Evolutionary conservation across 768 basidiomycete species (phyloP).

Genomic region (Trametes cingulata): DNA sequence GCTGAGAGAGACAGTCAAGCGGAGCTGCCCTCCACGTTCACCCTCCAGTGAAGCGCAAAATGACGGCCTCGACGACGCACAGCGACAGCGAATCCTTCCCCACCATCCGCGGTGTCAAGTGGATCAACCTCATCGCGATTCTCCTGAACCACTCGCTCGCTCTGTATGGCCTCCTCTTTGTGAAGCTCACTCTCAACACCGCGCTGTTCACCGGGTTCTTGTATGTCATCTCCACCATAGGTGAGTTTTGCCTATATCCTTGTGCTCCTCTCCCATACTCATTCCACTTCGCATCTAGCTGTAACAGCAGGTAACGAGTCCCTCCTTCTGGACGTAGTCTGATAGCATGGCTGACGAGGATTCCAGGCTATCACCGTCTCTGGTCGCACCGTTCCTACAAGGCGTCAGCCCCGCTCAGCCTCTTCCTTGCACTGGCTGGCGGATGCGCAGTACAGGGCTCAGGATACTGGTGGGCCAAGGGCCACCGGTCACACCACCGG

Average conservation of each 20-base stretch:
- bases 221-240: conserved; percentile 81
- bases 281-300: not conserved
- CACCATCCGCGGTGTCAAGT: conserved; percentile 58
- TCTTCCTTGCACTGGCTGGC: conserved; percentile 80
- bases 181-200: conserved; percentile 70
- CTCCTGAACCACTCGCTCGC: conserved; percentile 73
- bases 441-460: conserved; percentile 95
- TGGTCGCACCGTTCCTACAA: conserved; percentile 98
- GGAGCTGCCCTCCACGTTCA: too few relatives aligned
- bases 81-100: not conserved
- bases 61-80: too few relatives aligned
- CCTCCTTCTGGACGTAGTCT: too few relatives aligned
- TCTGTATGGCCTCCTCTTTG: conserved; percentile 67
- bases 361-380: conserved; percentile 89
- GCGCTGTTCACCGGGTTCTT: conserved; percentile 61
- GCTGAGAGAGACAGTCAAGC: too few relatives aligned
- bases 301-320: not conserved
- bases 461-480: conserved; percentile 99
- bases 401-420: conserved; percentile 83
- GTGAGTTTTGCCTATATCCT: conserved; percentile 40
- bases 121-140: conserved; percentile 73
- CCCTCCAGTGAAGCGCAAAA: too few relatives aligned
- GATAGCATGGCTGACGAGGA: conserved; percentile 13
- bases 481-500: conserved; percentile 95
- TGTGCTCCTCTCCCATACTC: too few relatives aligned